Conservation (phyloP, 2,329 filamentous ascomycete genomes). For the Didymella sp. region DNA sequence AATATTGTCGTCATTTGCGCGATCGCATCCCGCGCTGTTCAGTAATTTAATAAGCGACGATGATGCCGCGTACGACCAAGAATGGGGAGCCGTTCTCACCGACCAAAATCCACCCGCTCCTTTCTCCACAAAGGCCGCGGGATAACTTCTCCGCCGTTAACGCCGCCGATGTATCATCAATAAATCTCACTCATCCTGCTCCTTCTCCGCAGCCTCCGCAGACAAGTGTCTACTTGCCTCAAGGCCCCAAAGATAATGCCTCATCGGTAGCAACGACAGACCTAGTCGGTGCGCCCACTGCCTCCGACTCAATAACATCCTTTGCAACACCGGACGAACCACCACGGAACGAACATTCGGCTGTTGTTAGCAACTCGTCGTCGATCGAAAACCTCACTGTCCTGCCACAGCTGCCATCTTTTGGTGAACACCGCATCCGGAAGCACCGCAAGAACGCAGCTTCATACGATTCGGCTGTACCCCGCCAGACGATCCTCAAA, state of each 20-base stretch:
- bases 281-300: slow-evolving; percentile 38
- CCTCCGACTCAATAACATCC: slow-evolving; percentile 26
- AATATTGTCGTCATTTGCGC: slow-evolving; percentile 21
- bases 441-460: slow-evolving; percentile 51
- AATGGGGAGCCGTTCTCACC: slow-evolving; percentile 45
- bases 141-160: slow-evolving; percentile 44
- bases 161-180: slow-evolving; percentile 35
- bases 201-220: slow-evolving; percentile 35
- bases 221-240: slow-evolving; percentile 33
- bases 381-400: slow-evolving; percentile 47
- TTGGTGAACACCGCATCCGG: slow-evolving; percentile 47
- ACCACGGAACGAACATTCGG: slow-evolving; percentile 27
- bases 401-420: slow-evolving; percentile 44
- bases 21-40: slow-evolving; percentile 21
- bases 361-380: slow-evolving; percentile 39
- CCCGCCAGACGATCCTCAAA: slow-evolving; percentile 83
- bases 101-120: slow-evolving; percentile 44
- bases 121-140: slow-evolving; percentile 42
- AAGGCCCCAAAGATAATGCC: slow-evolving; percentile 37
- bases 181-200: slow-evolving; percentile 37
- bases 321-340: slow-evolving; percentile 37
- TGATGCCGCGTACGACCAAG: slow-evolving; percentile 32
- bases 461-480: slow-evolving; percentile 69
- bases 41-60: slow-evolving; percentile 28
- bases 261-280: slow-evolving; percentile 38